Percentiles rank a stretch among this genome's conserved stretches.
Conservation (phyloP, 2,329 filamentous ascomycete species). For the Fusarium abutilonis region DNA sequence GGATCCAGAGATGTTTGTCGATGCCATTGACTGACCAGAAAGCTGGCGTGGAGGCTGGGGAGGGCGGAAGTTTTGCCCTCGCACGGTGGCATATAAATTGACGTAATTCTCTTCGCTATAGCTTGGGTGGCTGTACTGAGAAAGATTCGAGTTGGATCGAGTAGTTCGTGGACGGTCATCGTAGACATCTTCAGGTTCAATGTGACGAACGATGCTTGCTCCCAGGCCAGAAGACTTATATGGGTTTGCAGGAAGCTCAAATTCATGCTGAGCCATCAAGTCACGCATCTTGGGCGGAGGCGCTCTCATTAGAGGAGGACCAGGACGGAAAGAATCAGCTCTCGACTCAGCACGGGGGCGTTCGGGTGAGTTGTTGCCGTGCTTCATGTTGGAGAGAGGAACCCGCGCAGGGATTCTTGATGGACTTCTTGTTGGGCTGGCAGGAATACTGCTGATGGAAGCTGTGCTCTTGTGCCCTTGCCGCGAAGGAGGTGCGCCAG, state of each 20-base stretch:
- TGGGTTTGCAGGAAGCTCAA: constrained; percentile 60
- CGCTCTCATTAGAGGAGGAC: constrained; percentile 66
- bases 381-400: constrained; percentile 73
- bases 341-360: constrained; percentile 62
- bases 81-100: constrained; percentile 55
- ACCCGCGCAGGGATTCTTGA: constrained; percentile 73
- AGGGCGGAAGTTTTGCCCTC: constrained; percentile 54
- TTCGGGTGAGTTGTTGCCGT: constrained; percentile 84
- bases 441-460: constrained; percentile 40
- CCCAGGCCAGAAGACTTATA: constrained; percentile 60
- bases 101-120: constrained; percentile 52
- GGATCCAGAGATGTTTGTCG: constrained; percentile 81
- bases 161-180: constrained; percentile 65
- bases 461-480: constrained; percentile 40
- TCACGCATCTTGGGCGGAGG: constrained; percentile 95
- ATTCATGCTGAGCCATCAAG: constrained; percentile 63
- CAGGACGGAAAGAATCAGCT: constrained; percentile 61
- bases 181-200: constrained; percentile 86
- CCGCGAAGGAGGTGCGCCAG: constrained; percentile 48
- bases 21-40: constrained; percentile 72
- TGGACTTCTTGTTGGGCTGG: constrained; percentile 50
- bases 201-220: constrained; percentile 66
- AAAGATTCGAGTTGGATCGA: constrained; percentile 54
- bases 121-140: constrained; percentile 47
- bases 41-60: constrained; percentile 68